A percentile compares a stretch with the other conserved stretches of the same genome.
Evolutionary conservation across 2,329 filamentous ascomycete genomes (phyloP).

Genomic region (Curvularia spicifera): DNA sequence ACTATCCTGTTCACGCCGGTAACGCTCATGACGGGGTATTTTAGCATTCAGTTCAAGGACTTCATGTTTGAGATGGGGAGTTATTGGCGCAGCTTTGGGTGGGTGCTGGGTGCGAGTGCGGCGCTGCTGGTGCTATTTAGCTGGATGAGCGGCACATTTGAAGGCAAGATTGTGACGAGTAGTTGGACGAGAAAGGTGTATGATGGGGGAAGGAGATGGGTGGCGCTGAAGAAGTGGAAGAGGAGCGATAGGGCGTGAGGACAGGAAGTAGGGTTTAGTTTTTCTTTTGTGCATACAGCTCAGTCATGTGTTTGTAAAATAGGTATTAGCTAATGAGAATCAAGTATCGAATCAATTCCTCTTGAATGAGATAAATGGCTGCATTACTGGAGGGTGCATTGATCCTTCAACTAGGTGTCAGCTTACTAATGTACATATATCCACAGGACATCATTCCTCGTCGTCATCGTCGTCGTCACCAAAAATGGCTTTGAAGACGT

Average conservation of each 20-base stretch:
- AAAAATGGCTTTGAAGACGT: conserved; percentile 91
- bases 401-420: not conserved
- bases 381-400: not conserved
- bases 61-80: conserved; percentile 66
- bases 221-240: conserved; percentile 32
- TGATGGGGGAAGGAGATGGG: conserved; percentile 37
- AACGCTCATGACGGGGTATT: conserved; percentile 76
- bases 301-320: not conserved
- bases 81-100: conserved; percentile 73
- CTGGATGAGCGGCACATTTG: conserved; percentile 62
- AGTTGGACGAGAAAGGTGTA: conserved; percentile 47
- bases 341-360: not conserved
- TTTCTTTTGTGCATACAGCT: not conserved
- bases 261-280: not conserved
- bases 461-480: conserved; percentile 79
- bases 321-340: not conserved
- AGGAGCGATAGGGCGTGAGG: not conserved
- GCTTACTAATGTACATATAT: not conserved
- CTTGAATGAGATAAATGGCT: not conserved
- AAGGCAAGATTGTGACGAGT: conserved; percentile 60
- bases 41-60: conserved; percentile 68
- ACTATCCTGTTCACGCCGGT: conserved; percentile 79
- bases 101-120: conserved; percentile 67
- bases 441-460: conserved; percentile 15
- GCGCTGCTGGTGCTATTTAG: conserved; percentile 65